A percentile compares a stretch with the other conserved stretches of the same genome.
These are phyloP conservation scores for Conringia planisiliqua DNA, from an alignment of 345 rosid genomes.

Conservation along the genomic window DNA sequence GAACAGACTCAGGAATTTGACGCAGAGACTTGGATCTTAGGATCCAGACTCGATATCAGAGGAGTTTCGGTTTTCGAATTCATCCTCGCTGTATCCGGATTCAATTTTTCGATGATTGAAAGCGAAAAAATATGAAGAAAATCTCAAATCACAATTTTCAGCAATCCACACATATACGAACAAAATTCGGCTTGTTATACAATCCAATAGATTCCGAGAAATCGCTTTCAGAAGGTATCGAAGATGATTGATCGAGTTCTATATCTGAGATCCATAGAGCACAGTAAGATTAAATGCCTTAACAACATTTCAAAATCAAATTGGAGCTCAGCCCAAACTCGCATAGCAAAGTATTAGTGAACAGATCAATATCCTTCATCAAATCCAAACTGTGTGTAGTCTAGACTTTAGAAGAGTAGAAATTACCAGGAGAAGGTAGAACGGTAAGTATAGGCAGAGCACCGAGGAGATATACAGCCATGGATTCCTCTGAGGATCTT, in stretches of 20 bases:
- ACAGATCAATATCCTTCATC: background rate
- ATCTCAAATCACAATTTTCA: conserved; percentile 8
- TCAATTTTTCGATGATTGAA: background rate
- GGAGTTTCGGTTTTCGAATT: background rate
- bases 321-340: conserved; percentile 3
- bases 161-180: background rate
- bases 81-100: background rate
- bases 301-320: conserved; percentile 15
- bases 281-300: background rate
- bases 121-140: background rate
- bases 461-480: conserved; percentile 80
- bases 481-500: conserved; percentile 62
- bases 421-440: conserved; percentile 55
- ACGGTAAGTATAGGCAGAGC: conserved; percentile 33
- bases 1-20: background rate
- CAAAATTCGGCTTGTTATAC: background rate
- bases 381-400: background rate
- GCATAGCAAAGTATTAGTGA: background rate
- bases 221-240: background rate
- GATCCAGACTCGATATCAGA: background rate
- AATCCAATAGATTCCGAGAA: background rate
- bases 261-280: background rate
- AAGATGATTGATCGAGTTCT: conserved; percentile 10
- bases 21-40: conserved; percentile 1
- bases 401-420: conserved; percentile 15